Conservation (phyloP, 441 rosid species). For the Kokia cookei region DNA sequence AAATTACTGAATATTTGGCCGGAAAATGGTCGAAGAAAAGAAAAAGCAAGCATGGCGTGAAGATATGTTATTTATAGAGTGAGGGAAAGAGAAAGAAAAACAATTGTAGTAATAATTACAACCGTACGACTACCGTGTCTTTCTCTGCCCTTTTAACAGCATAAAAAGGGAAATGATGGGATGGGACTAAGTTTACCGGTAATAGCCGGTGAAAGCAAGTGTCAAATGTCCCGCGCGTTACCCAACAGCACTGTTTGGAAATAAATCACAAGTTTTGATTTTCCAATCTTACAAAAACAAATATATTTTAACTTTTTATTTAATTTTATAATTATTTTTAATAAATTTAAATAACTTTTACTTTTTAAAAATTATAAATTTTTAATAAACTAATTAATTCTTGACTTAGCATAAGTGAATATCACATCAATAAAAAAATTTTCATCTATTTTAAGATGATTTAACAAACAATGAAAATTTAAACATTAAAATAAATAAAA, state of each 20-base stretch:
- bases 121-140: slow-evolving; percentile 6
- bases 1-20: slow-evolving; percentile 19
- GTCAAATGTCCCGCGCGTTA: slow-evolving; percentile 24
- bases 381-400: no score
- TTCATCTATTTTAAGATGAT: no score
- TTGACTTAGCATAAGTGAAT: no score
- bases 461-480: no score
- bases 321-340: no score
- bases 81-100: slow-evolving; percentile 1
- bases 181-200: background rate
- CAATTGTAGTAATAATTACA: background rate
- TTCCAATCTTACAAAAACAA: no score
- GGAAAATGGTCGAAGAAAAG: slow-evolving; percentile 17
- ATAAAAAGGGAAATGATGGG: background rate
- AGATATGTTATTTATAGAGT: slow-evolving; percentile 36
- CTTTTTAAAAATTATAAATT: no score
- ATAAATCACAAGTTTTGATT: background rate
- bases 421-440: no score
- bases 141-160: background rate
- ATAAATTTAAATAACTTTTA: no score
- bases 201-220: slow-evolving; percentile 29
- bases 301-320: no score
- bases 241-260: slow-evolving; percentile 24
- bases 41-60: background rate
- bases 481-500: no score